A percentile compares a stretch with the other conserved stretches of the same genome.
phyloP scores from a whole-genome alignment of 257 asterid species.

The Fraxinus quadrangulata region DNA sequence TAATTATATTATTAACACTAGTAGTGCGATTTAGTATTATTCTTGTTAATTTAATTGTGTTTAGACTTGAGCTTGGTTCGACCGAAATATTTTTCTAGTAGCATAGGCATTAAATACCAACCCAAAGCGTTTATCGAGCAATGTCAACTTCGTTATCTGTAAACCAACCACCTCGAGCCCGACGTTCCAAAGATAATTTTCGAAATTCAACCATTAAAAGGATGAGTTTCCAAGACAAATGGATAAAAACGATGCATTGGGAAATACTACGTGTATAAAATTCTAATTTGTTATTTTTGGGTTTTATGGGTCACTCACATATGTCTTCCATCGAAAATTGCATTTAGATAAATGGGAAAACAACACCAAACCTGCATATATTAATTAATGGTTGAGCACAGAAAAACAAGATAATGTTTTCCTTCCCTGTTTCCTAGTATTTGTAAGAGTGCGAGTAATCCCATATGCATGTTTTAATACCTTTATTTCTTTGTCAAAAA shows the following conservation, averaged over 20 bases:
- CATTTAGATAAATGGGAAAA: background rate
- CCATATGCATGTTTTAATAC: background rate
- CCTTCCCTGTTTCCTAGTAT: background rate
- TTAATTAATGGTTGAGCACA: background rate
- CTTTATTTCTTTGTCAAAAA: background rate
- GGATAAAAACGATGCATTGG: background rate
- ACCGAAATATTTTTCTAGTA: background rate
- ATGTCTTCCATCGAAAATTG: background rate
- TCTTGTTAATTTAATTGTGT: too few species aligned
- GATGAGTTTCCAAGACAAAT: background rate
- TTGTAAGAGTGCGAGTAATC: background rate
- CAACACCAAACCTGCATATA: background rate
- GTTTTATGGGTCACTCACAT: background rate
- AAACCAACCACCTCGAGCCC: background rate
- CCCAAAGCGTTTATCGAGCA: background rate
- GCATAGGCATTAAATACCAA: too few species aligned
- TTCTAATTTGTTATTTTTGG: background rate
- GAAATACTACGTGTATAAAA: background rate
- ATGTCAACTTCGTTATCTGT: background rate
- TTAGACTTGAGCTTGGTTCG: background rate
- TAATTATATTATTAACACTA: too few species aligned
- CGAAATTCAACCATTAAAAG: background rate
- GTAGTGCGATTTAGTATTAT: too few species aligned
- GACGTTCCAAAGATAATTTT: background rate
- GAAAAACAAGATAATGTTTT: background rate